Conservation (phyloP, 108 stramenopile species). For the Skeletonema tropicum region DNA sequence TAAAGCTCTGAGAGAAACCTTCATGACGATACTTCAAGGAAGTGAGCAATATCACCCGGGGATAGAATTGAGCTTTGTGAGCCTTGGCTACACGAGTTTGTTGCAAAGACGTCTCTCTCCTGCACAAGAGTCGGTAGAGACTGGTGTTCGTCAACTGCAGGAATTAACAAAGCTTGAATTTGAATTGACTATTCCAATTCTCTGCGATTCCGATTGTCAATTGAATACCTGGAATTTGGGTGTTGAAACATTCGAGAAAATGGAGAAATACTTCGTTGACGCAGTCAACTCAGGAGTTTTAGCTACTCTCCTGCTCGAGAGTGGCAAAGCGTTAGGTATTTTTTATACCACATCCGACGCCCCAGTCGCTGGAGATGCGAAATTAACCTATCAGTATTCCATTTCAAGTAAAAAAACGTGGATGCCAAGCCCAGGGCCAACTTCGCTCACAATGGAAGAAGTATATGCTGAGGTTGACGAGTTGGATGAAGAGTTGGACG, state of each 20-base stretch:
- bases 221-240: neutral
- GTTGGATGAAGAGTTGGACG: neutral
- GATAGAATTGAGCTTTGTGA: neutral
- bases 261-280: neutral
- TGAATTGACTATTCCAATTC: neutral
- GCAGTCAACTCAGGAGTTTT: neutral
- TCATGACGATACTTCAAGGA: neutral
- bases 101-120: neutral
- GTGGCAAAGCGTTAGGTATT: neutral
- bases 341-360: neutral
- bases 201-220: neutral
- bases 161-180: neutral
- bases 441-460: neutral
- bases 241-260: neutral
- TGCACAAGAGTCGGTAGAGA: neutral
- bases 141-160: neutral
- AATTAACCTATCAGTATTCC: neutral
- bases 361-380: constrained; percentile 6
- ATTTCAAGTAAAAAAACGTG: neutral
- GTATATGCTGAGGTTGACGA: too few species aligned
- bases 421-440: constrained; percentile 2
- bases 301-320: neutral
- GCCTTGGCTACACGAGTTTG: constrained; percentile 3
- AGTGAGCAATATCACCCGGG: neutral
- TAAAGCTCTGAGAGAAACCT: neutral